A percentile compares a stretch with the other conserved stretches of the same genome.
Evolutionary conservation across 1,139 yeast genomes (phyloP).

Genomic region (Yamadazyma diddensiae): DNA sequence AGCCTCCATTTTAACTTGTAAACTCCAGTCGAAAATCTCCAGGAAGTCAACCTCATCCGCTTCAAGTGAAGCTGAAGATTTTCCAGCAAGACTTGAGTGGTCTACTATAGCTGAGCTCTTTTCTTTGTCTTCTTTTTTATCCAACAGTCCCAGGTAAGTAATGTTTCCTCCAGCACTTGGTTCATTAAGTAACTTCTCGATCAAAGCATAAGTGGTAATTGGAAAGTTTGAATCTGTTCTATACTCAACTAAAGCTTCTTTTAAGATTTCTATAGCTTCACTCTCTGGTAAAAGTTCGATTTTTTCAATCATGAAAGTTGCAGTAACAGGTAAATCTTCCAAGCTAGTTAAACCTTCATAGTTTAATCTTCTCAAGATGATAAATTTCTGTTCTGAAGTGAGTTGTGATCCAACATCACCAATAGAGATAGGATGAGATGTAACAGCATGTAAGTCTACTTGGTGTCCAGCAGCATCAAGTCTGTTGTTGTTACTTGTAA

Average conservation of each 20-base stretch:
- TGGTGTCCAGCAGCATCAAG: conserved; percentile 17
- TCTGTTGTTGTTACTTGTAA: conserved; percentile 5
- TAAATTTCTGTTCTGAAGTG: conserved; percentile 24
- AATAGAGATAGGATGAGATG: conserved; percentile 20
- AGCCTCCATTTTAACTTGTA: conserved; percentile 39
- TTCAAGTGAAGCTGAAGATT: conserved; percentile 4
- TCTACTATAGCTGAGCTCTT: background rate
- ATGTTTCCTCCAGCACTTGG: background rate
- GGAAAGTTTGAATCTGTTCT: conserved; percentile 25
- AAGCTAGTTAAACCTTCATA: conserved; percentile 24
- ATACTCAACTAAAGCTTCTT: conserved; percentile 18
- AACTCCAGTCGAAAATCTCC: conserved; percentile 20
- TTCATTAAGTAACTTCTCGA: conserved; percentile 26
- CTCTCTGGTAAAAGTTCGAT: conserved; percentile 19
- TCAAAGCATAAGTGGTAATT: conserved; percentile 14
- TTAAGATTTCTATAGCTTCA: conserved; percentile 22
- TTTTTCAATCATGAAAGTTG: conserved; percentile 29
- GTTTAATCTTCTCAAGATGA: conserved; percentile 26
- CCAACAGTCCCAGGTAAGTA: background rate
- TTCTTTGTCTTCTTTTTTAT: conserved; percentile 1
- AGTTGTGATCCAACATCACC: conserved; percentile 25
- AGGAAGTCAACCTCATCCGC: conserved; percentile 5
- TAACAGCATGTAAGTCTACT: conserved; percentile 18
- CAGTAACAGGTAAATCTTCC: conserved; percentile 26
- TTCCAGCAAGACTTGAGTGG: background rate